Conservation (phyloP, 306 rosid genomes). For the Cicer yamashitae region DNA sequence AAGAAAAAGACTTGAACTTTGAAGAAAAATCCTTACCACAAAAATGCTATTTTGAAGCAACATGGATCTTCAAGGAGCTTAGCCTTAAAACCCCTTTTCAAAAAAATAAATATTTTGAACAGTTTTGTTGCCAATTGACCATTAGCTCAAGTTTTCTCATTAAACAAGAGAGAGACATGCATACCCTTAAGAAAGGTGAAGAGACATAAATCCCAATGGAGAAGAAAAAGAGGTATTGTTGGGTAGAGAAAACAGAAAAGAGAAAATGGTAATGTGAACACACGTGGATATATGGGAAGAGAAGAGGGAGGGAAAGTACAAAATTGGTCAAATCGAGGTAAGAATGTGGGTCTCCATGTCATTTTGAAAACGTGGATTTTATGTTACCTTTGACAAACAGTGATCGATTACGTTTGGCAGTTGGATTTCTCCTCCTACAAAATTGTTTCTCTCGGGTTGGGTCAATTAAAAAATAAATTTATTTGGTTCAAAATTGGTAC, state of each 20-base stretch:
- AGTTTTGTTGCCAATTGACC: not conserved
- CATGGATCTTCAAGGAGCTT: not conserved
- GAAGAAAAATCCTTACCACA: not conserved
- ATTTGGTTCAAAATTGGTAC: too few species aligned
- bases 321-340: constrained; percentile 55
- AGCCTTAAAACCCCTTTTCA: not conserved
- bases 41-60: not conserved
- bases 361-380: constrained; percentile 32
- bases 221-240: not conserved
- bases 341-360: constrained; percentile 35
- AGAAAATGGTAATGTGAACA: not conserved
- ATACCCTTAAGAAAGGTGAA: constrained; percentile 44
- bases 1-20: not conserved
- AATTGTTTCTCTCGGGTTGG: not conserved
- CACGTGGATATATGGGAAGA: not conserved
- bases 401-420: constrained; percentile 40
- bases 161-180: constrained; percentile 11
- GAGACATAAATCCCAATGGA: constrained; percentile 39
- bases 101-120: not conserved
- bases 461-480: too few species aligned
- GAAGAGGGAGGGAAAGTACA: not conserved
- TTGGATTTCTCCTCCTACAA: constrained; percentile 8
- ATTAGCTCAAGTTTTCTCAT: not conserved
- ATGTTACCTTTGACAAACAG: constrained; percentile 17
- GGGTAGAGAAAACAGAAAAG: not conserved